These are phyloP conservation scores for Penicillium sp. DNA, from an alignment of 2,329 filamentous ascomycete species.

Conservation along the genomic window DNA sequence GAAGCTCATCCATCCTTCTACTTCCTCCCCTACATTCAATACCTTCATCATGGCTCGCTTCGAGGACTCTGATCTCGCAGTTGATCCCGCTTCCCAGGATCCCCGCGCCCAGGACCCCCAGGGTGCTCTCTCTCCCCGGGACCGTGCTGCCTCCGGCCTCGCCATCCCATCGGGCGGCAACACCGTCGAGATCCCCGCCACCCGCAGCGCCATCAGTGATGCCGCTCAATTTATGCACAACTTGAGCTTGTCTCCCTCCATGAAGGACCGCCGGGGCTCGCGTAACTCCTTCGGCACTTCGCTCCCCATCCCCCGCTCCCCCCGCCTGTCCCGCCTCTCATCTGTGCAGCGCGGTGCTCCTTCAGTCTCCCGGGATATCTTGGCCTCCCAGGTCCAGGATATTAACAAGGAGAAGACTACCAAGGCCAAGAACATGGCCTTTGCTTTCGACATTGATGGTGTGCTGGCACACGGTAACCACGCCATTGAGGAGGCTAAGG, in stretches of 20 bases:
- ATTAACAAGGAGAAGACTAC: slow-evolving; percentile 65
- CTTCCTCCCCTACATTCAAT: slow-evolving; percentile 2
- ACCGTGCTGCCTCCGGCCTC: slow-evolving; percentile 33
- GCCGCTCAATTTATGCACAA: slow-evolving; percentile 70
- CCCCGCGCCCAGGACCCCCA: slow-evolving; percentile 13
- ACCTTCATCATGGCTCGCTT: slow-evolving; percentile 57
- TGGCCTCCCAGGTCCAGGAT: slow-evolving; percentile 69
- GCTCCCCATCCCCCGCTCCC: slow-evolving; percentile 70
- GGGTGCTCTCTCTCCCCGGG: slow-evolving; percentile 30
- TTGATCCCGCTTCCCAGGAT: slow-evolving; percentile 30
- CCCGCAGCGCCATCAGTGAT: slow-evolving; percentile 67
- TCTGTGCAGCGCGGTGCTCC: slow-evolving; percentile 56
- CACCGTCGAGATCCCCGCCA: slow-evolving; percentile 68
- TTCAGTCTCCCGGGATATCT: slow-evolving; percentile 62
- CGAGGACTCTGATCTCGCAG: slow-evolving; percentile 58
- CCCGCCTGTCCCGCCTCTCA: slow-evolving; percentile 67
- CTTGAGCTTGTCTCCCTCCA: slow-evolving; percentile 66
- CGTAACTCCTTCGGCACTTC: slow-evolving; percentile 74
- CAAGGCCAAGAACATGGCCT: slow-evolving; percentile 75
- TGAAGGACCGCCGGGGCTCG: slow-evolving; percentile 66
- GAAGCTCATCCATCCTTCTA: slow-evolving; percentile 10
- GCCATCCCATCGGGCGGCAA: slow-evolving; percentile 49
- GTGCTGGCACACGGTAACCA: slow-evolving; percentile 72
- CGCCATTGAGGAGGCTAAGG: slow-evolving; percentile 66
- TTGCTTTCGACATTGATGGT: slow-evolving; percentile 70